Evolutionary conservation across 805 yeast species (phyloP).

Genomic region (Saturnispora halmiae): DNA sequence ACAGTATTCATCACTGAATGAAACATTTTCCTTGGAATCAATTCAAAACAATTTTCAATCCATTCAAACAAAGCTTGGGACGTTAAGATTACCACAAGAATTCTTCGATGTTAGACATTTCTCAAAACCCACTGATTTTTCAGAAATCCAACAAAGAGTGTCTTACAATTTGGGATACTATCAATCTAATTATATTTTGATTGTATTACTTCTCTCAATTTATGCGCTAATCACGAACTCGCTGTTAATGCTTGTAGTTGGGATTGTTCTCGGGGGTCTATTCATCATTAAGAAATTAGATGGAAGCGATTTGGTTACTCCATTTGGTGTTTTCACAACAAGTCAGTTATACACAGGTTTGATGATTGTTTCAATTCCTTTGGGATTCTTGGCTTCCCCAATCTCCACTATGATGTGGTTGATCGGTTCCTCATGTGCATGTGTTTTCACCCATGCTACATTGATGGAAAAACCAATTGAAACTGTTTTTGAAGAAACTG

Average conservation of each 20-base stretch:
- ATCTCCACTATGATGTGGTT: constrained; percentile 91
- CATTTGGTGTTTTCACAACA: constrained; percentile 64
- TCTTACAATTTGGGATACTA: constrained; percentile 79
- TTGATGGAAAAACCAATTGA: constrained; percentile 96
- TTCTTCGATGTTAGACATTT: constrained; percentile 85
- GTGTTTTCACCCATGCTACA: constrained; percentile 84
- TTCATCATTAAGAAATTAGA: constrained; percentile 68
- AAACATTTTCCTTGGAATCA: constrained; percentile 42
- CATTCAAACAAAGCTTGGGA: constrained; percentile 55
- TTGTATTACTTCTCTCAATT: constrained; percentile 62
- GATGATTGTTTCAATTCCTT: constrained; percentile 52
- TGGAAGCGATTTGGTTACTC: constrained; percentile 76
- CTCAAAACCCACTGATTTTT: constrained; percentile 83
- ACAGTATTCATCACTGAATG: constrained; percentile 29
- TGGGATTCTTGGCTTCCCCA: constrained; percentile 32
- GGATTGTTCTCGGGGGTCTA: constrained; percentile 64
- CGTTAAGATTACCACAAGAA: constrained; percentile 83
- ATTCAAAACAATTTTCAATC: constrained; percentile 35
- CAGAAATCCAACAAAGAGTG: constrained; percentile 84
- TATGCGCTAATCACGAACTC: constrained; percentile 85
- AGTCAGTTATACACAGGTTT: constrained; percentile 87
- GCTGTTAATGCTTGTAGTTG: constrained; percentile 73
- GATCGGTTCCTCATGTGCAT: constrained; percentile 83
- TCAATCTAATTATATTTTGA: constrained; percentile 73
- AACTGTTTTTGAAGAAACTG: constrained; percentile 82